Percentiles rank a stretch among this genome's conserved stretches.
Conservation (phyloP, 345 rosid species). For the Bretschneidera sinensis region DNA sequence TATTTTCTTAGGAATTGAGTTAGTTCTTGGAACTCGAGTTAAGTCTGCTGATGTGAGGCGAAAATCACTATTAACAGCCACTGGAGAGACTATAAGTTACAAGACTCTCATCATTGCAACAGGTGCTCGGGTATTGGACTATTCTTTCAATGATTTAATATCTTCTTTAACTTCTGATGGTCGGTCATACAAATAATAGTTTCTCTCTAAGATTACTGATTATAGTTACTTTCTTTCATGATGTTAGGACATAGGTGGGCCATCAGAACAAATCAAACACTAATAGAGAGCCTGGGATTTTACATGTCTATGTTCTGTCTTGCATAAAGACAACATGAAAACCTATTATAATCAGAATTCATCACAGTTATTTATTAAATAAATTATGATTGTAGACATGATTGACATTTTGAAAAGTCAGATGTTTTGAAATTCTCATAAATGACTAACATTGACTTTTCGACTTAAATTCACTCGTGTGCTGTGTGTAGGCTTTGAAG, state of each 20-base stretch:
- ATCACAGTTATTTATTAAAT: not conserved
- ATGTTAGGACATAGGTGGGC: too few relatives aligned
- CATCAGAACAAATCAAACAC: too few relatives aligned
- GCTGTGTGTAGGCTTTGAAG: conserved; percentile 59
- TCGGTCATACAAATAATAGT: too few relatives aligned
- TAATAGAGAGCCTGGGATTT: too few relatives aligned
- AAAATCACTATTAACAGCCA: conserved; percentile 73
- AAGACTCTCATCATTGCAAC: conserved; percentile 85
- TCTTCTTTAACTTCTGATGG: too few relatives aligned
- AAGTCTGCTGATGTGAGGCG: conserved; percentile 88
- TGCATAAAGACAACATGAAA: too few relatives aligned
- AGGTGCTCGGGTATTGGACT: conserved; percentile 92
- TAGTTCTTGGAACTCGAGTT: conserved; percentile 89
- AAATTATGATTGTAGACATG: not conserved
- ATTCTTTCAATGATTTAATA: conserved; percentile 23
- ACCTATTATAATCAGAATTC: not conserved
- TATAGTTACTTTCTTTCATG: too few relatives aligned
- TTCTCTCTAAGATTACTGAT: too few relatives aligned
- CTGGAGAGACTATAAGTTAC: conserved; percentile 94
- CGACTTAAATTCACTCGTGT: not conserved
- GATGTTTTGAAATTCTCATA: not conserved
- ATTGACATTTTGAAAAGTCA: too few relatives aligned
- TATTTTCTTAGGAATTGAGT: conserved; percentile 70
- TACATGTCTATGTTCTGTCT: too few relatives aligned
- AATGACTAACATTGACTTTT: not conserved